Conservation (phyloP, 1,284 basidiomycete species). For the Leucoagaricus sp. region DNA sequence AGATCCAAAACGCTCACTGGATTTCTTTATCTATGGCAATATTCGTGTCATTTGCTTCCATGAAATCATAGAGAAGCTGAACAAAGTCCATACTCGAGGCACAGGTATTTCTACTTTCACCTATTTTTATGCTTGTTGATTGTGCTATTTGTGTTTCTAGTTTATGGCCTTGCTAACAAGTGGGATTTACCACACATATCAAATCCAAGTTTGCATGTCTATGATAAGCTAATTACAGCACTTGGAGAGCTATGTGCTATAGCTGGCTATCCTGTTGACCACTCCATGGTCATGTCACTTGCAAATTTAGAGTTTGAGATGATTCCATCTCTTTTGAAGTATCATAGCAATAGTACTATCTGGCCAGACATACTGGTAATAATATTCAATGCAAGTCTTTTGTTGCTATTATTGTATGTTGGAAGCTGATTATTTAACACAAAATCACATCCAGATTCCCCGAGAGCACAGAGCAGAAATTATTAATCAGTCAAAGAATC, state of each 20-base stretch:
- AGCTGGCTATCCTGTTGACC: no score
- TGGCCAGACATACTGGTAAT: neutral
- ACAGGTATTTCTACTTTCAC: neutral
- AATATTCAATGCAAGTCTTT: neutral
- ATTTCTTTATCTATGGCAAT: neutral
- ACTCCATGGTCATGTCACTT: no score
- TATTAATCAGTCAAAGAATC: neutral
- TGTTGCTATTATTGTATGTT: neutral
- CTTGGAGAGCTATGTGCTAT: no score
- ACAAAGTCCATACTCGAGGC: neutral
- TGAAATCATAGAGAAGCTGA: neutral
- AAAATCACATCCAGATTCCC: neutral
- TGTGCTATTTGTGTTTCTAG: no score
- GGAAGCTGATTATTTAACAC: neutral
- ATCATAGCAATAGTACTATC: neutral
- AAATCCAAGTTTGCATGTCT: no score
- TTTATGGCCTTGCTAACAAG: no score
- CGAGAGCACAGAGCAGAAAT: neutral
- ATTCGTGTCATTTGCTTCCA: neutral
- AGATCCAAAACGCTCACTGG: neutral
- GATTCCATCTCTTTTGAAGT: no score
- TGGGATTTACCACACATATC: no score
- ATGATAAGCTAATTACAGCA: no score
- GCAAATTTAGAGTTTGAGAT: no score
- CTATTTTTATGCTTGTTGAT: no score